phyloP scores from a whole-genome alignment of 495 filamentous ascomycete species.

The Penicillium desertorum region DNA sequence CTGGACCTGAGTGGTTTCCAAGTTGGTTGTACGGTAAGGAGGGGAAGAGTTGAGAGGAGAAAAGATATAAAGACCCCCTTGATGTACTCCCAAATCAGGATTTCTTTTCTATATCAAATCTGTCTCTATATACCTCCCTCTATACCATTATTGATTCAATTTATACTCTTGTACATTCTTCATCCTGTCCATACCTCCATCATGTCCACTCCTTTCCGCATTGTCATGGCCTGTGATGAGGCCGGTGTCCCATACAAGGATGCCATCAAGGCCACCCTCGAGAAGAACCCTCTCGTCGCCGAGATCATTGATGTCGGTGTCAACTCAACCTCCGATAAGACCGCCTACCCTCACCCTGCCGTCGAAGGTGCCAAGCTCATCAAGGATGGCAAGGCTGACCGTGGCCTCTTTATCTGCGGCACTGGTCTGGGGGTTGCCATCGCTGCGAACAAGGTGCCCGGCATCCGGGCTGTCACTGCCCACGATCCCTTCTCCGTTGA shows the following conservation, averaged over 20 bases:
- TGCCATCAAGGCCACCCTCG: slow-evolving; percentile 71
- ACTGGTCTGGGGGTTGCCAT: slow-evolving; percentile 87
- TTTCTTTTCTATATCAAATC: background rate
- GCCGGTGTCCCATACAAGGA: slow-evolving; percentile 79
- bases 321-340: slow-evolving; percentile 66
- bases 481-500: slow-evolving; percentile 86
- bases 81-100: background rate
- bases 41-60: background rate
- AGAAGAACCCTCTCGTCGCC: slow-evolving; percentile 63
- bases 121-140: background rate
- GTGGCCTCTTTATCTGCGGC: slow-evolving; percentile 82
- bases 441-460: slow-evolving; percentile 81
- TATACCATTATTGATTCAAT: slow-evolving; percentile 3
- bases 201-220: slow-evolving; percentile 52
- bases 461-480: slow-evolving; percentile 80
- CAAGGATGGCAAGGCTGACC: slow-evolving; percentile 65
- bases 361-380: slow-evolving; percentile 69
- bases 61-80: slow-evolving; percentile 26
- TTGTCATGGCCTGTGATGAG: slow-evolving; percentile 66
- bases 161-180: background rate
- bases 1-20: background rate
- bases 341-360: slow-evolving; percentile 79
- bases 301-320: slow-evolving; percentile 71
- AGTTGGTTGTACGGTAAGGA: slow-evolving; percentile 13
- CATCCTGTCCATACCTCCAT: slow-evolving; percentile 10